Percentiles rank a stretch among this genome's conserved stretches.
phyloP scores from a whole-genome alignment of 768 basidiomycete genomes.

The Dacryopinax spathularia region DNA sequence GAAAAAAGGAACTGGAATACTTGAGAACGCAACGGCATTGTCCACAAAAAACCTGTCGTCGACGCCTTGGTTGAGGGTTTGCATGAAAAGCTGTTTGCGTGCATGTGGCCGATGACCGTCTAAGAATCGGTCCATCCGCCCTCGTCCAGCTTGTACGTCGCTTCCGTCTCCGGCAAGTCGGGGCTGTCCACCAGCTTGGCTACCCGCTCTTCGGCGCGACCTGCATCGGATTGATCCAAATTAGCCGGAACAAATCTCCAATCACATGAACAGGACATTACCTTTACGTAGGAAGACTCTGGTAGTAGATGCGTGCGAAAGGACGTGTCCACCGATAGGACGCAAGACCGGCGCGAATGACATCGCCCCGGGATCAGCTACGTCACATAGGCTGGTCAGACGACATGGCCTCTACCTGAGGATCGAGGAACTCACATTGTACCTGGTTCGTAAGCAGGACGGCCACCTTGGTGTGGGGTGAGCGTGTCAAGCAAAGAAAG shows the following conservation, averaged over 20 bases:
- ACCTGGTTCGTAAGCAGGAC: conserved; percentile 89
- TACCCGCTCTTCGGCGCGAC: conserved; percentile 80
- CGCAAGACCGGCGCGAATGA: conserved; percentile 89
- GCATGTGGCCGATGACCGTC: no score
- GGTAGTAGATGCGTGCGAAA: conserved; percentile 81
- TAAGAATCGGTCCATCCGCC: conserved; percentile 80
- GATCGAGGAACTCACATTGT: conserved; percentile 40
- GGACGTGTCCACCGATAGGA: conserved; percentile 70
- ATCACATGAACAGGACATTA: conserved; percentile 17
- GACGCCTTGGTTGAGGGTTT: no score
- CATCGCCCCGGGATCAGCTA: conserved; percentile 90
- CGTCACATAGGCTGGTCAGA: not conserved
- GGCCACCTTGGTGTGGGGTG: conserved; percentile 40
- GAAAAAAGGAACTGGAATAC: no score
- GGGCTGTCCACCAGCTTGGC: conserved; percentile 84
- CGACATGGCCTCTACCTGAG: not conserved
- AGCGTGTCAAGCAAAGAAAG: not conserved
- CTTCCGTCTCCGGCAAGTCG: conserved; percentile 78
- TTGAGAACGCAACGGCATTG: no score
- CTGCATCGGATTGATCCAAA: conserved; percentile 24
- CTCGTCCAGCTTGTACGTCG: conserved; percentile 81
- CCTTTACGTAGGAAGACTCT: conserved; percentile 82
- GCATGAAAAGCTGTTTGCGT: no score
- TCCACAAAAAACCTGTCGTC: no score
- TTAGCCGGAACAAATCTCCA: not conserved